Conservation (phyloP, 2,329 filamentous ascomycete genomes). For the Colletotrichum sp. region DNA sequence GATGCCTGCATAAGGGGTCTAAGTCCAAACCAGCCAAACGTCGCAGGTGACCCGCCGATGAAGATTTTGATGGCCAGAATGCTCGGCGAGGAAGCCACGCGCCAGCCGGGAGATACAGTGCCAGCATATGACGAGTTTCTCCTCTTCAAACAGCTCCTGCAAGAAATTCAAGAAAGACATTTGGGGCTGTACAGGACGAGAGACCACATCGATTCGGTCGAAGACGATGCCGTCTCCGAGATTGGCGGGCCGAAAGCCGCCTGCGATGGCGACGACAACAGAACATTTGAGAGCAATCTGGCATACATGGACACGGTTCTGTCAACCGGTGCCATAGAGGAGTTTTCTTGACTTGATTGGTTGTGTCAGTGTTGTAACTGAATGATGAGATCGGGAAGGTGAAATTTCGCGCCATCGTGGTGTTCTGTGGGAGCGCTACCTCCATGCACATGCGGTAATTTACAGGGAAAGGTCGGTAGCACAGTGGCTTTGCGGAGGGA, state of each 20-base stretch:
- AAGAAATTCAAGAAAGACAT: background rate
- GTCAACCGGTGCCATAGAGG: background rate
- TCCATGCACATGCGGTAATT: background rate
- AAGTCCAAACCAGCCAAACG: background rate
- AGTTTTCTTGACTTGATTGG: background rate
- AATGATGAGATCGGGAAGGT: background rate
- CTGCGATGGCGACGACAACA: background rate
- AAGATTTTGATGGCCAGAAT: background rate
- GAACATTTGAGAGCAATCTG: background rate
- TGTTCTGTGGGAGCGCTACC: background rate
- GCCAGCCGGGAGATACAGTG: background rate
- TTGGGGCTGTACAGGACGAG: background rate
- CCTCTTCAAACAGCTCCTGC: background rate
- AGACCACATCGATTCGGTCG: background rate
- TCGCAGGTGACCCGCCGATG: slow-evolving; percentile 1
- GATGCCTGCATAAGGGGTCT: background rate
- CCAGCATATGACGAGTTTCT: background rate
- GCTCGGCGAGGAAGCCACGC: background rate
- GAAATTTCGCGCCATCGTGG: background rate
- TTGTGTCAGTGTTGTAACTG: background rate
- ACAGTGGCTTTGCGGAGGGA: background rate
- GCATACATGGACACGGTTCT: background rate
- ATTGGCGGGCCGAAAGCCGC: background rate
- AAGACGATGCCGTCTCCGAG: background rate
- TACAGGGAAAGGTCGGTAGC: background rate